Percentiles rank a stretch among this genome's conserved stretches.
Evolutionary conservation across 306 rosid genomes (phyloP).

Genomic region (Ziziphus jujuba): DNA sequence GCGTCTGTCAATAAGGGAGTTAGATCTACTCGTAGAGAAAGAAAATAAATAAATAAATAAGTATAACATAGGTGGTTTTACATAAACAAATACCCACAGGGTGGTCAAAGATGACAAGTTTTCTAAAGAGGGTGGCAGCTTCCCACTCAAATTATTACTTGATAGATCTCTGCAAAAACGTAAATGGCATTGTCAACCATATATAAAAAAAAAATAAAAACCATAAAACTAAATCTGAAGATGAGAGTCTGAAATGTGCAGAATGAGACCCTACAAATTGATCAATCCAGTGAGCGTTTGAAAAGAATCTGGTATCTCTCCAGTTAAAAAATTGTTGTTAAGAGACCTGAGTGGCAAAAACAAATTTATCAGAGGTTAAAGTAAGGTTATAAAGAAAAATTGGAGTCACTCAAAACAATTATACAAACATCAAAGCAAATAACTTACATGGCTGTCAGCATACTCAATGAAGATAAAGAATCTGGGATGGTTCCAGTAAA

Average conservation of each 20-base stretch:
- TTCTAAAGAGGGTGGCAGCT: conserved; percentile 69
- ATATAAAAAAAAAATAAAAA: too few relatives aligned
- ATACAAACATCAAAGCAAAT: conserved; percentile 4
- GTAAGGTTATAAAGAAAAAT: conserved; percentile 14
- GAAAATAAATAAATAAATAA: conserved; percentile 14
- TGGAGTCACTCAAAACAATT: conserved; percentile 10
- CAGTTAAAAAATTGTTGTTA: conserved; percentile 64
- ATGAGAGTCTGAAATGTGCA: conserved; percentile 7
- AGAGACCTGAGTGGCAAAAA: conserved; percentile 72
- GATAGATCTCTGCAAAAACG: conserved; percentile 76
- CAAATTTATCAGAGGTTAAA: conserved; percentile 23
- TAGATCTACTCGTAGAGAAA: conserved; percentile 22
- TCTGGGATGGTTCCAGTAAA: conserved; percentile 77
- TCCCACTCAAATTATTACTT: conserved; percentile 76
- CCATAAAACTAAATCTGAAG: conserved; percentile 10
- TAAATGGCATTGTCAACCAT: conserved; percentile 22
- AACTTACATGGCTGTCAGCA: conserved; percentile 65
- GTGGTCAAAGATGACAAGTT: conserved; percentile 60
- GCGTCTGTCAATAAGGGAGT: conserved; percentile 56
- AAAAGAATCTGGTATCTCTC: conserved; percentile 81
- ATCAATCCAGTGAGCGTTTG: conserved; percentile 47
- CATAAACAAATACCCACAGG: conserved; percentile 64
- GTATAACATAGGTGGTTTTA: conserved; percentile 12
- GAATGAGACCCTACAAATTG: conserved; percentile 71
- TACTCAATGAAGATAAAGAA: conserved; percentile 60